phyloP scores from a whole-genome alignment of 2,329 filamentous ascomycete genomes.

The Zasmidium citrigriseum region DNA sequence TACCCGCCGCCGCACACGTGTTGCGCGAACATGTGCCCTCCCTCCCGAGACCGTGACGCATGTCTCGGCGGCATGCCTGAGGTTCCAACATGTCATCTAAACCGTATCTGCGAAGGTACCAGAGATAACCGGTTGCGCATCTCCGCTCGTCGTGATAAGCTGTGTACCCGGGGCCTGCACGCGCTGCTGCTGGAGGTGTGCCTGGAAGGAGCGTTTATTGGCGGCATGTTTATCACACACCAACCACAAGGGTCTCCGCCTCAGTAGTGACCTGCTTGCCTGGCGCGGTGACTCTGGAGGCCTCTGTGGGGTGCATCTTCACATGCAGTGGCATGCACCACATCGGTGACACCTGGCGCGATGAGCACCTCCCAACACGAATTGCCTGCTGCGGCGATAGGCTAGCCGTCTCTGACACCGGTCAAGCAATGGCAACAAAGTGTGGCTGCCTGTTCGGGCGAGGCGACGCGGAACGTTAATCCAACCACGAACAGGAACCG shows the following conservation, averaged over 20 bases:
- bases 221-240: conserved; percentile 1
- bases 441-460: conserved; percentile 3
- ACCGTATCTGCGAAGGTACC: neutral
- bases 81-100: neutral
- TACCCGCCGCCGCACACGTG: neutral
- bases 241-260: neutral
- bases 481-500: neutral
- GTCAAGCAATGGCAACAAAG: neutral
- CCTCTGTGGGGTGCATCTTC: conserved; percentile 3
- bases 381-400: neutral
- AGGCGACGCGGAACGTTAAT: neutral
- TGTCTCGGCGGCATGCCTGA: neutral
- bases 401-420: conserved; percentile 1
- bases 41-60: neutral
- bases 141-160: conserved; percentile 5
- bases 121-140: conserved; percentile 3
- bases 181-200: conserved; percentile 3
- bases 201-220: conserved; percentile 1
- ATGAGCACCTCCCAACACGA: neutral
- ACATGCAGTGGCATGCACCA: neutral
- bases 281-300: neutral
- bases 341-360: neutral
- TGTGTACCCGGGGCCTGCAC: neutral
- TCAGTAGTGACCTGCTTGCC: neutral
- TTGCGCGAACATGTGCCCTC: neutral